phyloP scores from a whole-genome alignment of 75 land plant species.

The Cryptomeria japonica region DNA sequence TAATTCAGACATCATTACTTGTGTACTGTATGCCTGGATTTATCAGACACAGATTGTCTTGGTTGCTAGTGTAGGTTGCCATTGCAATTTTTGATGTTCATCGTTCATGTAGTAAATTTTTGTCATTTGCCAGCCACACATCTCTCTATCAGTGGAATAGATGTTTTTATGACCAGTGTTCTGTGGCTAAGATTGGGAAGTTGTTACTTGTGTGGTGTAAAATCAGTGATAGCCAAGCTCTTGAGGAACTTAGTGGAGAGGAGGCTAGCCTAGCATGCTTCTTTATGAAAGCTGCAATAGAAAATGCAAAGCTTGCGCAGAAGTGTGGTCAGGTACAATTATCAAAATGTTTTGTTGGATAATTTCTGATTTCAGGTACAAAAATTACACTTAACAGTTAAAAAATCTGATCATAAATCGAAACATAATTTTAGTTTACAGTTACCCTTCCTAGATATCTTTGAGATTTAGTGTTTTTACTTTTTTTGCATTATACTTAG shows the following conservation, averaged over 20 bases:
- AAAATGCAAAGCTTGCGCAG: constrained; percentile 42
- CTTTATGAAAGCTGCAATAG: constrained; percentile 70
- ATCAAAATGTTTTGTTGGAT: not conserved
- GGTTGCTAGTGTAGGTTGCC: not conserved
- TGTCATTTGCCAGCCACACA: not conserved
- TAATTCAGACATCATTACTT: not conserved
- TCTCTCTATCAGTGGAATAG: not conserved
- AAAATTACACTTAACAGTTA: not conserved
- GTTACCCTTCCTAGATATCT: not conserved
- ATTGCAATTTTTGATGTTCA: not conserved
- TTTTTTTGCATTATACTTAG: not conserved
- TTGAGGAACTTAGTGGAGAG: constrained; percentile 51
- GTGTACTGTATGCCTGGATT: not conserved
- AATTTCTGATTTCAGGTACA: not conserved
- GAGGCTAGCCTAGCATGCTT: constrained; percentile 40
- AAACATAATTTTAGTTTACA: not conserved
- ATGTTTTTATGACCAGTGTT: not conserved
- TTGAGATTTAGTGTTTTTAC: not conserved
- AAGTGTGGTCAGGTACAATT: constrained; percentile 30
- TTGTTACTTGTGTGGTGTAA: not conserved
- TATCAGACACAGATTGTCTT: not conserved
- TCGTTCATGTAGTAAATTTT: not conserved
- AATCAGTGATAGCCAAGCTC: constrained; percentile 51
- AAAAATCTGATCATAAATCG: not conserved
- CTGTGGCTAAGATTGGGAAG: not conserved